A percentile compares a stretch with the other conserved stretches of the same genome.
phyloP scores from a whole-genome alignment of 2,329 filamentous ascomycete species.

The Diplodia corticola region DNA sequence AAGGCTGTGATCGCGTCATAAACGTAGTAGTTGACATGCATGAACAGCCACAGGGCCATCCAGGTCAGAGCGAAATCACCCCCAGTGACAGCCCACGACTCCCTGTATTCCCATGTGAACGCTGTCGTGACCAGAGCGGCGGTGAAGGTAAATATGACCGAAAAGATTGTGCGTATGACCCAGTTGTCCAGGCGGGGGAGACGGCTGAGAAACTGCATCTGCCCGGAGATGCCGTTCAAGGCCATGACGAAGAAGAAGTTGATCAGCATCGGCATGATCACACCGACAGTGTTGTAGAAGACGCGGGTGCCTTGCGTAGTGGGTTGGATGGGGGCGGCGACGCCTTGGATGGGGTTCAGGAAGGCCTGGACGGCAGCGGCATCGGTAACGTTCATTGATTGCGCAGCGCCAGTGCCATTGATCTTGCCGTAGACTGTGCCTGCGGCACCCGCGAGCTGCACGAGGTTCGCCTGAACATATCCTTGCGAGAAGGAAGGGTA shows the following conservation, averaged over 20 bases:
- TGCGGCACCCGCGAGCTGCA: conserved; percentile 34
- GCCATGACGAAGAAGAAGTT: conserved; percentile 52
- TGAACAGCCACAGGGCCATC: conserved; percentile 46
- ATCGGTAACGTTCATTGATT: conserved; percentile 31
- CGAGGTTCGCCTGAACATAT: conserved; percentile 35
- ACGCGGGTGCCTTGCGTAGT: conserved; percentile 45
- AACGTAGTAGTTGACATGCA: conserved; percentile 45
- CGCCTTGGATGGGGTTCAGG: conserved; percentile 42
- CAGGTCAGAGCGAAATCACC: conserved; percentile 44
- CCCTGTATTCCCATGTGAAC: conserved; percentile 46
- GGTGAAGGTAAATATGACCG: conserved; percentile 35
- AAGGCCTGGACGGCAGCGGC: conserved; percentile 38
- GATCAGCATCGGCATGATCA: conserved; percentile 49
- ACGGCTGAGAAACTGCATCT: conserved; percentile 28
- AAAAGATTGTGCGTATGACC: conserved; percentile 31
- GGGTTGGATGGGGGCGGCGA: conserved; percentile 42
- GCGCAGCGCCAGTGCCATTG: conserved; percentile 36
- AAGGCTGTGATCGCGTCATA: conserved; percentile 45
- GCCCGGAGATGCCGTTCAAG: conserved; percentile 46
- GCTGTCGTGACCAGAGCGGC: conserved; percentile 42
- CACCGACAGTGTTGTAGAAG: conserved; percentile 49
- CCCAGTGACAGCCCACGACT: conserved; percentile 40
- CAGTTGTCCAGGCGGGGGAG: conserved; percentile 31
- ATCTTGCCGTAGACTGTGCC: conserved; percentile 37
- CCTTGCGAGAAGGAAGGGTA: conserved; percentile 44